Conservation (phyloP, 345 rosid species). For the Rubroshorea leprosula region DNA sequence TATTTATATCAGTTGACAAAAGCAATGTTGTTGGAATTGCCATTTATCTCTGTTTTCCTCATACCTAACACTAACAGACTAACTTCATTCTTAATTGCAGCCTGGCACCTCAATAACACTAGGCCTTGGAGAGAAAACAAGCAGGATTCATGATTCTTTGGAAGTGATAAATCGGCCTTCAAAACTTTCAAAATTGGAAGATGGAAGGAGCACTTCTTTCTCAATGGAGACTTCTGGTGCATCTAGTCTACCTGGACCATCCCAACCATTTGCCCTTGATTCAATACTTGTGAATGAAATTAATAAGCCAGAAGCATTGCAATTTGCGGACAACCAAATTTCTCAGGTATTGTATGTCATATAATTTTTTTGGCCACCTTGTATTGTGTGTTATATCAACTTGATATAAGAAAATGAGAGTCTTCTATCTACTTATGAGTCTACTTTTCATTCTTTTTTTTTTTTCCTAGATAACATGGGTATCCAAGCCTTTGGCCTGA, state of each 20-base stretch:
- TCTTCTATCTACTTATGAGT: conserved; percentile 6
- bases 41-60: background rate
- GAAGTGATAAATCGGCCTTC: conserved; percentile 44
- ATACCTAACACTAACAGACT: no score
- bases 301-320: conserved; percentile 39
- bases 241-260: conserved; percentile 26
- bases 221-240: conserved; percentile 19
- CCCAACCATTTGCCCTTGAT: conserved; percentile 32
- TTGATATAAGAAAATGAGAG: background rate
- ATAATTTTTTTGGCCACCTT: no score
- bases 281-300: conserved; percentile 28
- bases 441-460: no score
- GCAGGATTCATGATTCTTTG: conserved; percentile 30
- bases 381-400: background rate
- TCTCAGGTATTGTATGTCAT: conserved; percentile 53
- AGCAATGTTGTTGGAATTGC: background rate
- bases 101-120: conserved; percentile 45
- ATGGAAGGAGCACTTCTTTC: conserved; percentile 35
- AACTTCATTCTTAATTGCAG: conserved; percentile 29
- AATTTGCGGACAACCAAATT: conserved; percentile 30
- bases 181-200: conserved; percentile 53
- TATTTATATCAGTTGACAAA: background rate
- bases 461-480: no score
- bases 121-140: conserved; percentile 40
- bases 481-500: no score